Evolutionary conservation across 768 basidiomycete genomes (phyloP).

Genomic region (Ramaria rubella): DNA sequence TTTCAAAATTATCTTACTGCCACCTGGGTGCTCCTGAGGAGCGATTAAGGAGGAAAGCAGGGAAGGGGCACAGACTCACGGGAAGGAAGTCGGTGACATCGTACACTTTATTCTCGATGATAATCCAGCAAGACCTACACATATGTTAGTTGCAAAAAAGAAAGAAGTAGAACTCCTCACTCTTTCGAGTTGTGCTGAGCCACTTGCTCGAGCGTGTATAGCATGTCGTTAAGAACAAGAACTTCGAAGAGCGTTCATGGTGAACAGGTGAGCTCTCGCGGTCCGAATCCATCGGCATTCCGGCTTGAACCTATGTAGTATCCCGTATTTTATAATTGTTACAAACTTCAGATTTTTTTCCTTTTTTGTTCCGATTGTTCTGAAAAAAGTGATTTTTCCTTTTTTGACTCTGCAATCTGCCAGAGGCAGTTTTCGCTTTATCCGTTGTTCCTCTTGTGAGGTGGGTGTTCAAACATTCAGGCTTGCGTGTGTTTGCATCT

Average conservation of each 20-base stretch:
- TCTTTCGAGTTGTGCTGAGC: conserved; percentile 48
- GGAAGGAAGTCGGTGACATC: conserved; percentile 76
- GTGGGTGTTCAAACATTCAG: no score
- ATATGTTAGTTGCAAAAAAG: background rate
- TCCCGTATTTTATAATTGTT: no score
- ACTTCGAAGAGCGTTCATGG: background rate
- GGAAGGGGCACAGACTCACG: conserved; percentile 31
- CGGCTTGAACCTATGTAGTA: no score
- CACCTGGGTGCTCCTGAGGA: conserved; percentile 70
- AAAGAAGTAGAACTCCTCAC: conserved; percentile 25
- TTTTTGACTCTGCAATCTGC: no score
- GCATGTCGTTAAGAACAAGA: background rate
- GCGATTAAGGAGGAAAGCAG: background rate
- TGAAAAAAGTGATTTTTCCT: no score
- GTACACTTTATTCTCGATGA: conserved; percentile 75
- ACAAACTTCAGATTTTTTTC: no score
- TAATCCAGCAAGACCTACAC: conserved; percentile 59
- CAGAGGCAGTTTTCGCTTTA: no score
- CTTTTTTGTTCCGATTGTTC: no score
- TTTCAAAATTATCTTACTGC: conserved; percentile 71
- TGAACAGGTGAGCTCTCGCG: background rate
- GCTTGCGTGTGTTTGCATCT: no score
- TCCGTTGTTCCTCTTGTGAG: no score
- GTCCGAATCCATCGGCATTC: background rate
- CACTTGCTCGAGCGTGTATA: conserved; percentile 44